Base-by-base conservation (phyloP, 257 asterid species). In the Solanum pimpinellifolium region DNA sequence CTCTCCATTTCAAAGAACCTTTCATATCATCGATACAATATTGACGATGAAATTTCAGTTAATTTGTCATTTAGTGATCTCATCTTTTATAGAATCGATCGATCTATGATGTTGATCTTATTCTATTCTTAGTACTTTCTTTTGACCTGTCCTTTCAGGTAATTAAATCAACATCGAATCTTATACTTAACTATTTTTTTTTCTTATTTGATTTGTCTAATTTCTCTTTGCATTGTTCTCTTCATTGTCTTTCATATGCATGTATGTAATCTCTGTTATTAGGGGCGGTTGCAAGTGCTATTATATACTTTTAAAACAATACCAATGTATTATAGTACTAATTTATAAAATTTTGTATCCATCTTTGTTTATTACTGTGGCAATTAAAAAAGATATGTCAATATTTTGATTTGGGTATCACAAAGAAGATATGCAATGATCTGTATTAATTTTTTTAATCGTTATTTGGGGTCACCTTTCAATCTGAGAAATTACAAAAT, bases 1-100 rank as follows among this genome's bases (percentile, higher is more conserved):
- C 88, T 21, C 77, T 85, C 77, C 83, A 91, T 86, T 88, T 85
- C 86, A 87, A 85, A 87, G 89, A 9, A 23, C 69, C 14, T 60
- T 60, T 9, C 6, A 7, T 60, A 56, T 56, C 11, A n/a, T 56
- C 25, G 12, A 6, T 59, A 20, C 5, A 59, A 20, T 59, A 20
- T 59, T 59, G 66, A 7, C 27, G 12, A 59, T 59, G 66, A 52
- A 52, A 16, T 16, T 52, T 52, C 60, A 15, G 23, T 49, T 49
- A 49, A 49, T 49, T 49, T 16, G 3, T 14, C 21, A 49, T 49
- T 49, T 52, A 52, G 3, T 52, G 1, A 52, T 52, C 23, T 52
- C 23, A 52, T 52, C 23, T 52, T 52, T 52, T 52, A 16, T 21
- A 5, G 2, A 15, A 52, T 7, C 23, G 10, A 56, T 56, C 66